Conservation (phyloP, 164 flowering plant genomes). For the Protea cynaroides region DNA sequence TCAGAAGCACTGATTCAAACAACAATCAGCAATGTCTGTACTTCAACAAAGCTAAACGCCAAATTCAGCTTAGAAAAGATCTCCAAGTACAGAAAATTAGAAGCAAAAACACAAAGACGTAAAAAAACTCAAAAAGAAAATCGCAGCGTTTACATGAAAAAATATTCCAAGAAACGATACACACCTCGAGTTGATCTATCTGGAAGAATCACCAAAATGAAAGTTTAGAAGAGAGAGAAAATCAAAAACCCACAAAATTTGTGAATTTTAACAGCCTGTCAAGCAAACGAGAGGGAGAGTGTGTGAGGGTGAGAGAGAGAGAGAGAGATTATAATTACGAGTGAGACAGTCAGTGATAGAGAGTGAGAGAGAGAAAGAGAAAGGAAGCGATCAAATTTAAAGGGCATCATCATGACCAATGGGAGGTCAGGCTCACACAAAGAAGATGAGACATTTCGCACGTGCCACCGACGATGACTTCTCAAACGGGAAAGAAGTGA, state of each 20-base stretch:
- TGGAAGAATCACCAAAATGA: neutral
- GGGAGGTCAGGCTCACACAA: slow-evolving; percentile 17
- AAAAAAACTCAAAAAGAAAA: neutral
- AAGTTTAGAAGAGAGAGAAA: neutral
- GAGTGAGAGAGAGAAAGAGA: slow-evolving; percentile 10
- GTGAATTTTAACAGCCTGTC: slow-evolving; percentile 4
- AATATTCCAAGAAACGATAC: neutral
- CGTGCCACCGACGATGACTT: slow-evolving; percentile 45
- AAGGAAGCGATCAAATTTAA: slow-evolving; percentile 17
- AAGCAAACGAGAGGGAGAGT: slow-evolving; percentile 8
- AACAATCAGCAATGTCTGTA: slow-evolving; percentile 1
- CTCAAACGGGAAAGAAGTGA: neutral
- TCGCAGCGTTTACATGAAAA: neutral
- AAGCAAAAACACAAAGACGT: neutral
- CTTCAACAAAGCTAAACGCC: neutral
- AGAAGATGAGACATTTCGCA: slow-evolving; percentile 22
- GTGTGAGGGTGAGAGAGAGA: too few relatives aligned
- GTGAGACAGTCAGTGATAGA: neutral
- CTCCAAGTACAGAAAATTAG: neutral
- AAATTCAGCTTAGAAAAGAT: slow-evolving; percentile 1
- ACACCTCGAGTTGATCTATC: slow-evolving; percentile 12
- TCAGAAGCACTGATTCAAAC: slow-evolving; percentile 1
- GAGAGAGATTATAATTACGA: neutral
- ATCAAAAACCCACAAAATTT: slow-evolving; percentile 10
- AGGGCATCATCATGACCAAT: slow-evolving; percentile 25